A percentile compares a stretch with the other conserved stretches of the same genome.
Evolutionary conservation across 768 basidiomycete genomes (phyloP).

Genomic region (Infundibulicybe gibba): DNA sequence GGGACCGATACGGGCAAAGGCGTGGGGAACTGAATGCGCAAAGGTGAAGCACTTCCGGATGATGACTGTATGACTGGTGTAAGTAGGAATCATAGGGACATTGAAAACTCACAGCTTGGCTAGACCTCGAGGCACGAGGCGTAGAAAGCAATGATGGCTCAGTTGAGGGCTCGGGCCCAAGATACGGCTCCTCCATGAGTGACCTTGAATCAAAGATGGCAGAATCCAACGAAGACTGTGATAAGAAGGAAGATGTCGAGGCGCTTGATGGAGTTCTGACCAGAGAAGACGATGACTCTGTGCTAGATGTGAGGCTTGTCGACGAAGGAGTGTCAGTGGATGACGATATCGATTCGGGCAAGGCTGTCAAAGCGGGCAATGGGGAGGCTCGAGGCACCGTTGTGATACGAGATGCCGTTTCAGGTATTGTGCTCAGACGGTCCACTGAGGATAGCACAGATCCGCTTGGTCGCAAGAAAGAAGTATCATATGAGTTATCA

Average conservation of each 20-base stretch:
- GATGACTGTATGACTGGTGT: slow-evolving; percentile 1
- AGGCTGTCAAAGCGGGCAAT: slow-evolving; percentile 33
- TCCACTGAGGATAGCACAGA: slow-evolving; percentile 40
- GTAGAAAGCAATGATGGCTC: slow-evolving; percentile 57
- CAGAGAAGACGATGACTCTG: slow-evolving; percentile 28
- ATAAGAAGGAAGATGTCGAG: slow-evolving; percentile 32
- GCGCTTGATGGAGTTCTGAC: slow-evolving; percentile 33
- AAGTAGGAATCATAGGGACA: no score
- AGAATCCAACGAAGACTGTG: slow-evolving; percentile 41
- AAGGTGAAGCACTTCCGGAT: background rate
- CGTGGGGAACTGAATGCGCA: slow-evolving; percentile 9
- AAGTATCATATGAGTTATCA: slow-evolving; percentile 73
- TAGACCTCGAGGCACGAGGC: slow-evolving; percentile 15
- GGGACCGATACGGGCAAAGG: slow-evolving; percentile 5
- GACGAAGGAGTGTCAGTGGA: slow-evolving; percentile 6
- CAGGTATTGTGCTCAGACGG: slow-evolving; percentile 41
- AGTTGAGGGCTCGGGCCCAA: slow-evolving; percentile 39
- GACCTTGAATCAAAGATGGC: slow-evolving; percentile 32
- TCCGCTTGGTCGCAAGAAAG: slow-evolving; percentile 63
- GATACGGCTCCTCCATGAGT: slow-evolving; percentile 23
- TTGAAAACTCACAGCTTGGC: slow-evolving; percentile 30
- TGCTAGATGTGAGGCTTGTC: slow-evolving; percentile 12
- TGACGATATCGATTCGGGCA: slow-evolving; percentile 10
- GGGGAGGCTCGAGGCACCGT: slow-evolving; percentile 25
- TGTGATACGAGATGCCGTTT: slow-evolving; percentile 27